Evolutionary conservation across 2,329 filamentous ascomycete species (phyloP), one percentile per base, ranked within the genome.

Genomic region (Calonectria pseudoturangicola): DNA sequence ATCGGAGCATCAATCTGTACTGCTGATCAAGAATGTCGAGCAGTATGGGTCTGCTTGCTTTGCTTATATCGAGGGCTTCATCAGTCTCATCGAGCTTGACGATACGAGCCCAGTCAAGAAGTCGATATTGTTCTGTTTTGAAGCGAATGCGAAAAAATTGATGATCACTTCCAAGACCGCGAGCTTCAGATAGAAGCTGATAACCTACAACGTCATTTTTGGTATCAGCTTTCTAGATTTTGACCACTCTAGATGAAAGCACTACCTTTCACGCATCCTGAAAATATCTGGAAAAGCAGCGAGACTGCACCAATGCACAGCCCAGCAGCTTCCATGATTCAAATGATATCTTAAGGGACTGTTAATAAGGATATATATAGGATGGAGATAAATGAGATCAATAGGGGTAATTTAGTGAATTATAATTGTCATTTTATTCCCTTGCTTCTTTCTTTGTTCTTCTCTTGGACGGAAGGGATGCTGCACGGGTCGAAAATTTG

Each of bases 21-120:
- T 50, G 47, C n/a, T 50, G 47, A 27, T 50, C 47, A 50, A 50
- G 47, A 10, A 50, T 50, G 15, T 50, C 47, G 16, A 50, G 47
- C 10, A 50, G 47, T 4, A 50, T 16, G 9, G 47, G 47, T 25
- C 25, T 50, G 13, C 47, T 50, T 50, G 47, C 27, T 27, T 27
- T 50, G 13, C 21, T 50, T 12, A 50, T 50, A 27, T 50, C 47
- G 21, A 50, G 47, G 1, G 21, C 16, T 27, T 50, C 25, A 28
- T 50, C 47, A 28, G 15, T 50, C 47, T 50, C 25, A 7, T 27
- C 10, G 12, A 50, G 47, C 16, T 27, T 27, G 27, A 50, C 47
- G 7, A 50, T 50, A 12, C 47, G 25, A 16, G 47, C 47, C 47
- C 47, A 50, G 47, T 50, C 47, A 50, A 50, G 47, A 7, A 50